phyloP scores from a whole-genome alignment of 306 rosid genomes.

The Cicer cuneatum region DNA sequence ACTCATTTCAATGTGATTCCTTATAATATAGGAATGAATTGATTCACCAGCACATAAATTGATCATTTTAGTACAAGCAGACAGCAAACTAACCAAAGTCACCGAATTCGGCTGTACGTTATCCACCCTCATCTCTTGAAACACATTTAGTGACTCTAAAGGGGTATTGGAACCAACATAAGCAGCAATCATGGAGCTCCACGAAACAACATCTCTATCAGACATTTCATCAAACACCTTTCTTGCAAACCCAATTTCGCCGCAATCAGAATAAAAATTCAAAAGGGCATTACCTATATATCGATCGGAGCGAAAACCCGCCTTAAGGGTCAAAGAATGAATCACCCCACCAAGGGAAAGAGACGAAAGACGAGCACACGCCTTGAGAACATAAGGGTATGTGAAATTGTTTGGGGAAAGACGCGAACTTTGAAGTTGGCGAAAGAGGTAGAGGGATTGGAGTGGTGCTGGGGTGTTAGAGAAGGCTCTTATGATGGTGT shows the following conservation, averaged over 20 bases:
- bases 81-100: slow-evolving; percentile 63
- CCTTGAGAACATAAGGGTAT: slow-evolving; percentile 60
- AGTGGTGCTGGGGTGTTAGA: slow-evolving; percentile 44
- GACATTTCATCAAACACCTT: slow-evolving; percentile 62
- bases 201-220: slow-evolving; percentile 63
- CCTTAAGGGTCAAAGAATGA: slow-evolving; percentile 55
- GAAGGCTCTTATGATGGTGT: slow-evolving; percentile 54
- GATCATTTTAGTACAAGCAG: slow-evolving; percentile 54
- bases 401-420: slow-evolving; percentile 59
- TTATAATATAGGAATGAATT: slow-evolving; percentile 53
- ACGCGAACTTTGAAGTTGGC: slow-evolving; percentile 40
- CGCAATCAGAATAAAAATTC: slow-evolving; percentile 52
- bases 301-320: slow-evolving; percentile 45
- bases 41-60: slow-evolving; percentile 51
- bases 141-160: slow-evolving; percentile 46
- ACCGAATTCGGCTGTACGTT: slow-evolving; percentile 56
- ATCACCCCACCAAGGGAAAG: slow-evolving; percentile 45
- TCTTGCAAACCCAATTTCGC: slow-evolving; percentile 37
- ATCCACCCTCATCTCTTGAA: slow-evolving; percentile 48
- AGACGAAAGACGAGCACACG: slow-evolving; percentile 50
- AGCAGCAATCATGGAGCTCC: slow-evolving; percentile 67
- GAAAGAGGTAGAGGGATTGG: slow-evolving; percentile 52
- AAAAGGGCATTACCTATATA: slow-evolving; percentile 57
- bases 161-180: slow-evolving; percentile 49
- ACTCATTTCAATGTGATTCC: slow-evolving; percentile 44